phyloP scores from a whole-genome alignment of 2,329 filamentous ascomycete species.

The Didymosphaeria variabile region DNA sequence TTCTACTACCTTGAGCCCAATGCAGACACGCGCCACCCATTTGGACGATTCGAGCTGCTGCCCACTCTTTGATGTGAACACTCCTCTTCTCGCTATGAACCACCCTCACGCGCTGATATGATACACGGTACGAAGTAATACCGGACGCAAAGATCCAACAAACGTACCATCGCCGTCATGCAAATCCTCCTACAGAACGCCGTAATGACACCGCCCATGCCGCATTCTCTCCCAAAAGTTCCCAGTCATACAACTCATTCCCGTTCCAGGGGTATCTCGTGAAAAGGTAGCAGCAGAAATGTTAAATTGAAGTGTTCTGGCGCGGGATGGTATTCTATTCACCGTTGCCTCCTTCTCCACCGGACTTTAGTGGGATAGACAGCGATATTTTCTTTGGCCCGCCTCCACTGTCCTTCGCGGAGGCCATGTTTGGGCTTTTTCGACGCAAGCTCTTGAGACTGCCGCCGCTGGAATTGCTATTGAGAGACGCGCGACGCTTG shows the following conservation, averaged over 20 bases:
- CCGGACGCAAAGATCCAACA: conserved; percentile 12
- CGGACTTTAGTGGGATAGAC: conserved; percentile 51
- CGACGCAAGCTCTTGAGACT: conserved; percentile 51
- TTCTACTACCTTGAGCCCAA: neutral
- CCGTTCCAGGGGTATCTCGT: conserved; percentile 47
- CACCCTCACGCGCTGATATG: conserved; percentile 21
- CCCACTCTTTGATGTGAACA: neutral
- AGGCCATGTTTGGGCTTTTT: conserved; percentile 54
- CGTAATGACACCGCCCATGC: conserved; percentile 21
- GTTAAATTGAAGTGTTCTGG: conserved; percentile 24
- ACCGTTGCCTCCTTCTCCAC: conserved; percentile 40
- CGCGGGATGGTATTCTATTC: conserved; percentile 29
- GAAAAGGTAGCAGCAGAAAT: conserved; percentile 41
- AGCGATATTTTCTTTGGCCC: conserved; percentile 54
- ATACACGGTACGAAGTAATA: conserved; percentile 28
- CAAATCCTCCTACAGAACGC: conserved; percentile 16
- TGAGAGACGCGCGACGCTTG: conserved; percentile 54
- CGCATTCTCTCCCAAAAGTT: conserved; percentile 24
- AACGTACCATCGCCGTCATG: conserved; percentile 13
- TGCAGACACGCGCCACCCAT: conserved; percentile 1
- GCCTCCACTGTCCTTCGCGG: conserved; percentile 53
- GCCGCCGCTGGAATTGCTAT: conserved; percentile 44
- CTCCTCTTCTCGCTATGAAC: conserved; percentile 15
- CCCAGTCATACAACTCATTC: conserved; percentile 47
- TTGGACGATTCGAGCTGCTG: conserved; percentile 5